Evolutionary conservation across 139 green algal species (phyloP).

Genomic region (Micractinium sp.): DNA sequence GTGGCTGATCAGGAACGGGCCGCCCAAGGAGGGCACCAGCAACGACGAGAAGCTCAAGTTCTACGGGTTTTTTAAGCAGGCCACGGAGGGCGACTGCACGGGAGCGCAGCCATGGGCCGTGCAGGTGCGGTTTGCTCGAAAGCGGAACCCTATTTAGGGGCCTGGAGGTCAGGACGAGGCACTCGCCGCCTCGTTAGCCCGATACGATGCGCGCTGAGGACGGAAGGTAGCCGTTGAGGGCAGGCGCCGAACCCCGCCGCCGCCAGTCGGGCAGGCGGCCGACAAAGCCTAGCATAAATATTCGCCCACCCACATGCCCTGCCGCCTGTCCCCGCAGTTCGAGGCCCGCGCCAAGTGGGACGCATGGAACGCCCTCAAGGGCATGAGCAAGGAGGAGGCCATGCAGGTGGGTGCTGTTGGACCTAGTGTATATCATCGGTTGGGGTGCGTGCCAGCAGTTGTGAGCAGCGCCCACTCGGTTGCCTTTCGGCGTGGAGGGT

Average conservation of each 20-base stretch:
- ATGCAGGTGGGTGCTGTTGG: conserved; percentile 43
- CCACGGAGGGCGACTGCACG: conserved; percentile 69
- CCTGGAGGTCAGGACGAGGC: no score
- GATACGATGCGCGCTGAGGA: no score
- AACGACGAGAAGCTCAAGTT: conserved; percentile 72
- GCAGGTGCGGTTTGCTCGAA: conserved; percentile 27
- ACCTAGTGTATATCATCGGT: not conserved
- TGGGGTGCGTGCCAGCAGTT: not conserved
- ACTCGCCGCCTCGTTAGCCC: no score
- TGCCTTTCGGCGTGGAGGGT: no score
- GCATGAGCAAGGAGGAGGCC: conserved; percentile 74
- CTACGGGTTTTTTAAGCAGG: conserved; percentile 75
- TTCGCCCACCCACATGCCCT: not conserved
- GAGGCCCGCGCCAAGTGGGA: conserved; percentile 79
- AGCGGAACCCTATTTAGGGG: no score
- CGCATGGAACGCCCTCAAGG: conserved; percentile 75
- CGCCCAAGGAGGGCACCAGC: conserved; percentile 48
- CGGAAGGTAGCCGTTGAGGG: no score
- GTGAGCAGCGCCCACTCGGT: not conserved
- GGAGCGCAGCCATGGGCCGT: conserved; percentile 65
- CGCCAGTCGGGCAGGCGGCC: not conserved
- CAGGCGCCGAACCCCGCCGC: not conserved
- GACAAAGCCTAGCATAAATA: not conserved
- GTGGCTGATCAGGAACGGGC: conserved; percentile 74
- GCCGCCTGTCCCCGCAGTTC: conserved; percentile 30